Evolutionary conservation across 1,284 basidiomycete species (phyloP), one percentile per base, ranked within the genome.

Genomic region (Ceratorhiza oryzae-sativae): DNA sequence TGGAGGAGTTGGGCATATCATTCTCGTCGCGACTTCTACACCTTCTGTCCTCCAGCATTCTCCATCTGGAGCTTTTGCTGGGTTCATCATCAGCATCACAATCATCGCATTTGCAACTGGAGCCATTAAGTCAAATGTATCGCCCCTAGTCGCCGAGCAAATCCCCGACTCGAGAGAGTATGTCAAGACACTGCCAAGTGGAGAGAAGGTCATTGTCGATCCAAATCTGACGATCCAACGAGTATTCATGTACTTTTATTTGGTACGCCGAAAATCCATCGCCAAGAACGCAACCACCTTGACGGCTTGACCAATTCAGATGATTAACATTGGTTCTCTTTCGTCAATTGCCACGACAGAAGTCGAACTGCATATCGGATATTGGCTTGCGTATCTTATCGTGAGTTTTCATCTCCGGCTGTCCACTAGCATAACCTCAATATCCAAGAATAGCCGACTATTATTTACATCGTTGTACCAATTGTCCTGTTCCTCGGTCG

Each of bases 171-270:
- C 65, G n/a, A 59, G 73, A 15, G 59, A 77, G 27, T 67, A 62
- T 39, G 70, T 79, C 13, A 45, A 60, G 71, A 76, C 55, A n/a
- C 53, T 67, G 36, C 73, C 72, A 27, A 59, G 71, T 55, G 82
- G 82, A 34, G 79, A 81, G 72, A 74, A 77, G 15, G 81, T 83
- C 61, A 81, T 84, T 63, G 77, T 83, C 46, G 83, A 84, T 76
- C 82, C 83, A 0, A 76, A 80, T 15, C 75, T 81, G 46, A 83
- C 82, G 2, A 75, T 76, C 0, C 65, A 75, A n/a, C 67, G 76
- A 8, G 73, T 76, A 30, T 79, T 76, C 68, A 73, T 75, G 74
- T 76, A 71, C 63, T 75, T 73, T 36, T 71, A 59, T 72, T 72
- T 81, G 45, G 77, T 77, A 53, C 30, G 53, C 48, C 41, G 23